These are phyloP conservation scores for Castanea mollissima DNA, from an alignment of 306 rosid genomes.

Conservation along the genomic window DNA sequence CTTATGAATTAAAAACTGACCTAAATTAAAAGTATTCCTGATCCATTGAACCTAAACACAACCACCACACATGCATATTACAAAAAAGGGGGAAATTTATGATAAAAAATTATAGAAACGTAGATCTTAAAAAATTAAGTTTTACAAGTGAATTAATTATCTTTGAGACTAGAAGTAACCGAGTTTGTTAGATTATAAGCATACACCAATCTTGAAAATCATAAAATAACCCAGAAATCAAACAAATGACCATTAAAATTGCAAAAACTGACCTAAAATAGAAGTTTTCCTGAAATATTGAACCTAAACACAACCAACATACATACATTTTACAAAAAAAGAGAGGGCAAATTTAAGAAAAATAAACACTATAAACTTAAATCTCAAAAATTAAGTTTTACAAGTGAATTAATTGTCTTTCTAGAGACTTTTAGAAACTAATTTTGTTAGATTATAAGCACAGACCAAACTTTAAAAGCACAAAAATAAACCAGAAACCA, in stretches of 20 bases:
- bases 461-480: neutral
- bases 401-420: neutral
- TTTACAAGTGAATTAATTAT: neutral
- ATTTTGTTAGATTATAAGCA: neutral
- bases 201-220: neutral
- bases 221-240: neutral
- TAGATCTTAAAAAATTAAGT: neutral
- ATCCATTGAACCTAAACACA: neutral
- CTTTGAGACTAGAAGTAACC: neutral
- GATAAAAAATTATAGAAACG: neutral
- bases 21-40: neutral
- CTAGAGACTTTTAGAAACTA: neutral
- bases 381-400: neutral
- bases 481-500: neutral
- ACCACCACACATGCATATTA: no score
- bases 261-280: slow-evolving; percentile 14
- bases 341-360: no score
- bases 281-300: no score
- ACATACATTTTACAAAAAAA: no score
- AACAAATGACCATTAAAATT: neutral
- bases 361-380: neutral
- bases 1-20: neutral
- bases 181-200: neutral
- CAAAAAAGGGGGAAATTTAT: no score
- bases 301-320: neutral